Evolutionary conservation across 805 yeast genomes (phyloP).

Genomic region (Kodamaea neixiangensis): DNA sequence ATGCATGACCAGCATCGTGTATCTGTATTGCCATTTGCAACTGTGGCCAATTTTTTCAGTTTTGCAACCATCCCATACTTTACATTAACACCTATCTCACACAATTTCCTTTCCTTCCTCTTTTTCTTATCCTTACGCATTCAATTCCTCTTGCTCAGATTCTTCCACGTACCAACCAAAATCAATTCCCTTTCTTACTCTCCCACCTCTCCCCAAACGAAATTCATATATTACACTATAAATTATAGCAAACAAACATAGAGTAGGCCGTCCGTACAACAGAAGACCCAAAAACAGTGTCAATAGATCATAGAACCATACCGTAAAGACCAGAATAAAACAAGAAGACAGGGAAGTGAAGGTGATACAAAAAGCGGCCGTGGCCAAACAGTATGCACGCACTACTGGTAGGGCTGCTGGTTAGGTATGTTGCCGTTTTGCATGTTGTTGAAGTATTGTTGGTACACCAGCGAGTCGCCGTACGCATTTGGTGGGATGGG

Average conservation of each 20-base stretch:
- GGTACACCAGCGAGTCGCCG: constrained; percentile 59
- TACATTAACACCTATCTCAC: too few relatives aligned
- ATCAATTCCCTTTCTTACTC: neutral
- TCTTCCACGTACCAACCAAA: too few relatives aligned
- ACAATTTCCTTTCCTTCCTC: too few relatives aligned
- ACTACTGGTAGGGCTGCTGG: constrained; percentile 58
- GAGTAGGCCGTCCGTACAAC: constrained; percentile 2
- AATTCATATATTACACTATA: constrained; percentile 12
- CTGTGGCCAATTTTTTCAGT: too few relatives aligned
- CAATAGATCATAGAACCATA: constrained; percentile 6
- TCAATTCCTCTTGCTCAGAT: too few relatives aligned
- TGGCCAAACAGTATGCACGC: neutral
- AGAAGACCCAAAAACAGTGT: constrained; percentile 2
- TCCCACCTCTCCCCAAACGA: neutral
- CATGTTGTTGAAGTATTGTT: constrained; percentile 61
- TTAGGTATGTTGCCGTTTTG: constrained; percentile 49
- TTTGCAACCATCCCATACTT: too few relatives aligned
- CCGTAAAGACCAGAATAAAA: constrained; percentile 7
- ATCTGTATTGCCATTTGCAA: too few relatives aligned
- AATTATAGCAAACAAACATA: constrained; percentile 7
- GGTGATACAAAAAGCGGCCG: constrained; percentile 3
- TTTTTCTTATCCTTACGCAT: too few relatives aligned
- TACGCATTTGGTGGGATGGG: constrained; percentile 50
- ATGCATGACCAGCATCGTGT: too few relatives aligned
- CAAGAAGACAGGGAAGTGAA: constrained; percentile 10